These are phyloP conservation scores for Lichtheimia corymbifera DNA, from an alignment of 371 early-diverging fungal genomes.

Conservation along the genomic window DNA sequence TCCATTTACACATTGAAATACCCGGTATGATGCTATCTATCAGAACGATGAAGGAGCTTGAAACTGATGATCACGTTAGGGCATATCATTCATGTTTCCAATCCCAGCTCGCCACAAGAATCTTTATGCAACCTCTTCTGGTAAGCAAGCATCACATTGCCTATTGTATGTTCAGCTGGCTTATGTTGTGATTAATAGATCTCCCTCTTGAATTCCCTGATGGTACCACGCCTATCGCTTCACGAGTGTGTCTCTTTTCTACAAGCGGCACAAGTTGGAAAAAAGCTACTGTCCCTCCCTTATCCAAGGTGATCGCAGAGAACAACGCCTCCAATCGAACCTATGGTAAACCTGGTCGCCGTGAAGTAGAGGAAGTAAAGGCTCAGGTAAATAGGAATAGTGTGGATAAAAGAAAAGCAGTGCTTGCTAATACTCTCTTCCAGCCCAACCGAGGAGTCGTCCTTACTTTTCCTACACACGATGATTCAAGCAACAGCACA, in stretches of 20 bases:
- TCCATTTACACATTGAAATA: slow-evolving; percentile 68
- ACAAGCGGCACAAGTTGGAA: slow-evolving; percentile 54
- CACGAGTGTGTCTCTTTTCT: slow-evolving; percentile 60
- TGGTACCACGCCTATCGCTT: slow-evolving; percentile 75
- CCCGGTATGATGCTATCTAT: slow-evolving; percentile 55
- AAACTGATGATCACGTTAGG: slow-evolving; percentile 33
- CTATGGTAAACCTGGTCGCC: slow-evolving; percentile 36
- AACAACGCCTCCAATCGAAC: slow-evolving; percentile 36
- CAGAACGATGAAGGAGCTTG: neutral
- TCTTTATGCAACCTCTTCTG: slow-evolving; percentile 46
- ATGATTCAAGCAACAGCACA: slow-evolving; percentile 12
- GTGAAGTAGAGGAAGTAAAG: slow-evolving; percentile 51
- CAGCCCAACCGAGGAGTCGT: slow-evolving; percentile 43
- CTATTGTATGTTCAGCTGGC: neutral
- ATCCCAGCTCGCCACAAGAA: slow-evolving; percentile 63
- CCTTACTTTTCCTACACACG: slow-evolving; percentile 35
- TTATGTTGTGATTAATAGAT: slow-evolving; percentile 28
- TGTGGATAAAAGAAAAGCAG: neutral
- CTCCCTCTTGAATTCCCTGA: slow-evolving; percentile 75
- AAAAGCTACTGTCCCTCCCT: slow-evolving; percentile 43
- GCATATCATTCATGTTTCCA: slow-evolving; percentile 73
- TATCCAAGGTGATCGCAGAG: slow-evolving; percentile 46
- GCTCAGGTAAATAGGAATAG: slow-evolving; percentile 43
- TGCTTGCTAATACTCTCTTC: neutral
- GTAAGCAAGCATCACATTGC: slow-evolving; percentile 11